Base-by-base conservation (phyloP, 345 rosid genomes). In the Firmiana major region DNA sequence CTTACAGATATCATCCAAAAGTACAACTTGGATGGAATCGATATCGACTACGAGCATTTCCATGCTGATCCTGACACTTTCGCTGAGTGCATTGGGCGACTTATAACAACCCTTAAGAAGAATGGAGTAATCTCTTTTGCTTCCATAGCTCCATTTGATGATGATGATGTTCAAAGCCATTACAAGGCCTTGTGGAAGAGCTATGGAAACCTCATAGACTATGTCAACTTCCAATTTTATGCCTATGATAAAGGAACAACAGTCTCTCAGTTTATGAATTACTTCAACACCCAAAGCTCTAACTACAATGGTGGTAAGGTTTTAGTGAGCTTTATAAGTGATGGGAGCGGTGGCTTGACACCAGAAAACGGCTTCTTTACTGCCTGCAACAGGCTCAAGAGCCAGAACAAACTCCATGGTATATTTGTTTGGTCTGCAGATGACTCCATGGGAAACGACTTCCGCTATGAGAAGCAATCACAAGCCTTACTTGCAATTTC, bases 211-310 rank as follows among this genome's bases (percentile, higher is more conserved):
- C 46, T 75, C 36, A 84, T 86, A 22, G 85, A 86, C 74, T 81
- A 81, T 62, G 83, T 86, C 9, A 88, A 84, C 78, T 88, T 86
- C 82, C 88, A 88, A 57, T 86, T 88, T 58, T 86, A 88, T 0
- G 84, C 91, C 0, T 82, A 79, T 6, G 84, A 80, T 49, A 28
- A 59, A 34, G 75, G 84, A 24, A 84, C 84, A 24, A 57, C 67
- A 0, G 83, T 83, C 0, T 77, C 81, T 28, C 84, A 81, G 74
- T 86, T 86, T 62, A 46, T 80, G 72, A 51, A 73, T 54, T 81
- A 84, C 71, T 88, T 77, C 83, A 80, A 83, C 43, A 75, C 80
- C 17, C 85, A 86, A 72, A 77, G 68, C 28, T 62, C 81, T 5
- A 86, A 81, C 19, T 88, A 84, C 57, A 22, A 71, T 2, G 80